phyloP scores from a whole-genome alignment of 2,329 filamentous ascomycete genomes.

The Cladobotryum protrusum region DNA sequence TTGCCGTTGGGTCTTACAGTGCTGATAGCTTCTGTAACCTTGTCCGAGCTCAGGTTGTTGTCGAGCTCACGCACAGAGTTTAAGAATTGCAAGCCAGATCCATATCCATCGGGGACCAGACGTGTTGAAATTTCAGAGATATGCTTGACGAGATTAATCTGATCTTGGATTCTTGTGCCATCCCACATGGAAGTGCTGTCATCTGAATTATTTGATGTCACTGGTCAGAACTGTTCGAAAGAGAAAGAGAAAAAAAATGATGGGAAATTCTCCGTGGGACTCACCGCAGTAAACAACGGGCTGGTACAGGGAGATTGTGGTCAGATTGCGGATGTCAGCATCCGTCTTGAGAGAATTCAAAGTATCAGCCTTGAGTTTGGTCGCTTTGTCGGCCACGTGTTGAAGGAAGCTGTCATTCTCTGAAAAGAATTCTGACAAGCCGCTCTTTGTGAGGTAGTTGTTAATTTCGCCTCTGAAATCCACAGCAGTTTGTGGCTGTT shows the following conservation, averaged over 20 bases:
- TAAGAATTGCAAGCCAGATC: constrained; percentile 6
- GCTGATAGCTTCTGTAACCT: not conserved
- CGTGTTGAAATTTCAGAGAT: constrained; percentile 4
- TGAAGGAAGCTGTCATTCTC: not conserved
- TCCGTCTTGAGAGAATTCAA: not conserved
- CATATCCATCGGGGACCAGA: constrained; percentile 1
- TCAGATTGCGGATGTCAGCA: not conserved
- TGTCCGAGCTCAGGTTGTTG: not conserved
- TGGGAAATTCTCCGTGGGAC: not conserved
- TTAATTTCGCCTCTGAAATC: too few species aligned
- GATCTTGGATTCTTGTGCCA: constrained; percentile 1
- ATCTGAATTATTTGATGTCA: not conserved
- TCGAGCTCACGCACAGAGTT: not conserved
- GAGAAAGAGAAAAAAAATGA: too few species aligned
- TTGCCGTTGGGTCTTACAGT: not conserved
- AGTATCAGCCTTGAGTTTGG: not conserved
- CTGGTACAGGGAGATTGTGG: constrained; percentile 2
- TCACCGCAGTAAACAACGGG: constrained; percentile 9
- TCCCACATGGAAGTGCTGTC: constrained; percentile 7
- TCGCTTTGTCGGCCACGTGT: not conserved
- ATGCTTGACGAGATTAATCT: not conserved
- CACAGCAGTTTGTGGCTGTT: too few species aligned
- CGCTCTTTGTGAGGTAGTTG: not conserved
- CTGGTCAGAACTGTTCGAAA: not conserved
- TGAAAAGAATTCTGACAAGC: not conserved